Evolutionary conservation across 495 filamentous ascomycete genomes (phyloP), one percentile per base, ranked within the genome.

Genomic region (Rusavskia elegans): DNA sequence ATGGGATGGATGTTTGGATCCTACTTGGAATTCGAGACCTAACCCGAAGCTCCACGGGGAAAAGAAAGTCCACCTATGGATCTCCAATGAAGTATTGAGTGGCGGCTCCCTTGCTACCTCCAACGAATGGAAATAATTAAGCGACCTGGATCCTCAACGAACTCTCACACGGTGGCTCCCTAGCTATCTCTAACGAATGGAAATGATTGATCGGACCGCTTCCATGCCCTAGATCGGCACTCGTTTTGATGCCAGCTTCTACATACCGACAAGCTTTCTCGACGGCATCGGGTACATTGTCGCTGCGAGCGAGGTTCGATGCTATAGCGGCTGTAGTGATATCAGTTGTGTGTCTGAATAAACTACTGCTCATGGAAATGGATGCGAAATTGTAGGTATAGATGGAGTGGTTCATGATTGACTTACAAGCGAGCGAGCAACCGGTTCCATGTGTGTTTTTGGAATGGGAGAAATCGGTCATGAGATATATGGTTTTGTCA

Each of bases 371-470:
- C n/a, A n/a, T n/a, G n/a, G n/a, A n/a, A n/a, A n/a, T n/a, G n/a
- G n/a, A n/a, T n/a, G n/a, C n/a, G n/a, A n/a, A n/a, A n/a, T n/a
- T n/a, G 23, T 45, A 13, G 21, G 25, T 27, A 27, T 27, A 27
- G 25, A 27, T 27, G 25, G 3, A 27, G 25, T 6, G 25, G 25
- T 20, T 16, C 20, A 7, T 11, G 5, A 8, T 2, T n/a, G 36
- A 66, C 78, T 67, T 62, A 82, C 83, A 95, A 49, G 92, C 92
- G 50, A 98, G 77, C 14, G 88, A 92, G 60, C 92, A 98, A 19
- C 92, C 92, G 7, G 92, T 98, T 3, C 92, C 92, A 65, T 98
- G 92, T 2, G 92, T 98, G 56, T 92, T 89, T 54, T 72, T 83
- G 5, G 82, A 83, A 2, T 73, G 63, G 21, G 83, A 66, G 60